These are phyloP conservation scores for Trichopus zeylanicus DNA, from an alignment of 116 monocot genomes.

Conservation along the genomic window DNA sequence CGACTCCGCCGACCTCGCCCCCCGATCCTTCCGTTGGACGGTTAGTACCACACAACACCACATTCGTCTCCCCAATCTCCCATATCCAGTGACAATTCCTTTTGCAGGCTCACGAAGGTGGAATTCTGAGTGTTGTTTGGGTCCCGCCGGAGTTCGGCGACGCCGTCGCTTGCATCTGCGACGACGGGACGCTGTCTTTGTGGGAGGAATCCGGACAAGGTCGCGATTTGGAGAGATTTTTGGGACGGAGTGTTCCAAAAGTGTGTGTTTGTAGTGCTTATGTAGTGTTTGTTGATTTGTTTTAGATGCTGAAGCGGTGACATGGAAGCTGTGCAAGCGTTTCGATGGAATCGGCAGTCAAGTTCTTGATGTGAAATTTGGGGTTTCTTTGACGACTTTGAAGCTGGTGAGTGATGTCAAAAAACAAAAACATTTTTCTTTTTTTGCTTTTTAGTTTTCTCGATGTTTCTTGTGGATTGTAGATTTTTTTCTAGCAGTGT, in stretches of 20 bases:
- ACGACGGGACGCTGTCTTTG: constrained; percentile 74
- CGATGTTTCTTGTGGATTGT: background rate
- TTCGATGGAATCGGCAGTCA: constrained; percentile 40
- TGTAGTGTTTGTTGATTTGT: constrained; percentile 2
- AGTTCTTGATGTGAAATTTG: constrained; percentile 69
- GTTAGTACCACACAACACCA: constrained; percentile 10
- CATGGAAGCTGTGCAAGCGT: constrained; percentile 62
- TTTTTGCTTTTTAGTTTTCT: background rate
- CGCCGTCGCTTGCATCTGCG: constrained; percentile 70
- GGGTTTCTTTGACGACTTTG: constrained; percentile 37
- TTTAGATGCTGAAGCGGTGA: constrained; percentile 43
- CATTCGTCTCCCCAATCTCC: background rate
- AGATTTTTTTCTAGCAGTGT: background rate
- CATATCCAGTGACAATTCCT: background rate
- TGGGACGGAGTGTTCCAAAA: background rate
- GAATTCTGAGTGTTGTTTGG: constrained; percentile 64
- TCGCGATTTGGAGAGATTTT: constrained; percentile 4
- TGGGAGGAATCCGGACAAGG: constrained; percentile 92
- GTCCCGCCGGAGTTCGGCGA: constrained; percentile 92
- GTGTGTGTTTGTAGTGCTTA: background rate
- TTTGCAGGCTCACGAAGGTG: constrained; percentile 42
- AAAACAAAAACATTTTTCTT: too few species aligned
- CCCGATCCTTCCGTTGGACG: constrained; percentile 59
- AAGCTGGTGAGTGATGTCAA: constrained; percentile 71
- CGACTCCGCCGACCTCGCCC: constrained; percentile 44